These are phyloP conservation scores for Keithomyces neogunnii DNA, from an alignment of 2,329 filamentous ascomycete genomes.

Conservation along the genomic window DNA sequence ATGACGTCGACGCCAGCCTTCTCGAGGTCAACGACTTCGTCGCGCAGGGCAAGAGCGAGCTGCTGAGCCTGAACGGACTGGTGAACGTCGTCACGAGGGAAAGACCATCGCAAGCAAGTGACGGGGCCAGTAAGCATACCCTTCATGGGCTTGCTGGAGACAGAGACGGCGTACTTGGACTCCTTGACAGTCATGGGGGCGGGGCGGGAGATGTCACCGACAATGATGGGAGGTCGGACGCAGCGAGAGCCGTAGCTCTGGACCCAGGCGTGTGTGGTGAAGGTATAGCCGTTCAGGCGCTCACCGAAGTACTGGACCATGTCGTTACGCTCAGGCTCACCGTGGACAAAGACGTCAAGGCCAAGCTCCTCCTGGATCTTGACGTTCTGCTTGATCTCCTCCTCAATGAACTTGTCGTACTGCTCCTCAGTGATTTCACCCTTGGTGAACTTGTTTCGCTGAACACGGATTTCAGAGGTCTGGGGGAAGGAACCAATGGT, in stretches of 20 bases:
- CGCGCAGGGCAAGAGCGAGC: conserved; percentile 94
- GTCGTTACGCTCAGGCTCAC: conserved; percentile 99
- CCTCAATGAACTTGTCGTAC: conserved; percentile 99
- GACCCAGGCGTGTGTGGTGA: conserved; percentile 99
- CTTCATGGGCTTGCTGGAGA: conserved; percentile 99
- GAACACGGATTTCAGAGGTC: conserved; percentile 95
- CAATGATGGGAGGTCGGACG: conserved; percentile 95
- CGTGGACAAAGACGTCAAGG: conserved; percentile 95
- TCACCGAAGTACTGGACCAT: conserved; percentile 99
- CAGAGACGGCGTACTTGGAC: conserved; percentile 94
- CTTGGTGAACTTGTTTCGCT: conserved; percentile 99
- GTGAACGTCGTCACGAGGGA: conserved; percentile 99
- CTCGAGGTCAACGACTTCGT: conserved; percentile 98
- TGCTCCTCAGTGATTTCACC: conserved; percentile 84
- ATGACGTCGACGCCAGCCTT: conserved; percentile 94
- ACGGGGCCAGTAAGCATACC: conserved; percentile 99
- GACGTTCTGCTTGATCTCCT: conserved; percentile 93
- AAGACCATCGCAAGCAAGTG: conserved; percentile 98
- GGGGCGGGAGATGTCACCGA: conserved; percentile 96
- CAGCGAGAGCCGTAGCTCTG: conserved; percentile 98
- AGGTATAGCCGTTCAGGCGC: conserved; percentile 91
- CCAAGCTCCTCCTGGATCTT: conserved; percentile 97
- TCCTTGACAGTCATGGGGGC: conserved; percentile 99
- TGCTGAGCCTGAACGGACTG: conserved; percentile 98
- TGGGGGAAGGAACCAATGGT: conserved; percentile 99